Base-by-base conservation (phyloP, 768 basidiomycete genomes). In the Podaxis sp. region DNA sequence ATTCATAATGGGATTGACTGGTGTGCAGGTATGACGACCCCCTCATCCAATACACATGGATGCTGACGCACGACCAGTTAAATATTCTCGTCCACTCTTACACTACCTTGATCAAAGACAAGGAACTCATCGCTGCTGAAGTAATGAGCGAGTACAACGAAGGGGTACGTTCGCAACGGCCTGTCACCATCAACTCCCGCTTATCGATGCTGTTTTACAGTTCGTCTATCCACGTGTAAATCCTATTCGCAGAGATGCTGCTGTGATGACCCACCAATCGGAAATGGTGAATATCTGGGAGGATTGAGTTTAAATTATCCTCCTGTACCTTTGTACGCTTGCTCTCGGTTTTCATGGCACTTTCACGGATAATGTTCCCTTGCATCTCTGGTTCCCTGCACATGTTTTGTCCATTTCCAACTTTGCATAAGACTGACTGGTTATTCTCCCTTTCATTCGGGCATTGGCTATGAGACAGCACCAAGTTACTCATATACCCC, bases 81-180 rank as follows among this genome's bases (percentile, higher is more conserved):
- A 77, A 83, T 55, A 73, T 69, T 9, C 64, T 86, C 63, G 81
- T 76, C 11, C 75, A 76, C 55, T 80, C 82, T 50, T 94, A 88
- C 72, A 81, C 82, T 37, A 76, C 78, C 1, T 69, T 92, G 61
- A 52, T 93, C 16, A 93, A 90, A 69, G 92, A 94, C 74, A 84
- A 80, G 64, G 83, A 80, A 42, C 83, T 91, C 50, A 81, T 94
- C 60, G 82, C 89, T 9, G 82, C 88, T 2, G 92, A 93, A 69
- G 89, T 93, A 16, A 79, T 94, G 81, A 82, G 85, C 67, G 92
- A 94, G 72, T 94, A 94, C 67, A 89, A 94, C 63, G 77, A 85
- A 70, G 84, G 83, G 73, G 92, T 91, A 64, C 40, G 85, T 79
- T 2, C 3, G 16, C 7, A 11, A 42, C 35, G 1, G 18, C 16